These are phyloP conservation scores for Solanum chilense DNA, from an alignment of 257 asterid genomes.

Conservation along the genomic window DNA sequence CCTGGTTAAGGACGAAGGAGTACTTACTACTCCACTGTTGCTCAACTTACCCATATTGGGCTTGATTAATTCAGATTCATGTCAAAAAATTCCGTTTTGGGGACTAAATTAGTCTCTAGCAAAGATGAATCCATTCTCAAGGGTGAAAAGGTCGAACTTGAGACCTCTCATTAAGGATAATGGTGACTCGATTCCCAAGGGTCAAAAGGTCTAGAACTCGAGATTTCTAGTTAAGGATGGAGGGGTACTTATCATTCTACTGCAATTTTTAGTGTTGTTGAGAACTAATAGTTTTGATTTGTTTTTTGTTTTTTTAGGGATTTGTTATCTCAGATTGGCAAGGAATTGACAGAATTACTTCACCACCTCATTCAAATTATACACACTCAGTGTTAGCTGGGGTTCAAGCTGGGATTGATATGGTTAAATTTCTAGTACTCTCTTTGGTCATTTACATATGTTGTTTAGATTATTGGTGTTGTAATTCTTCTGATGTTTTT, in stretches of 20 bases:
- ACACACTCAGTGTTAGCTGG: constrained; percentile 17
- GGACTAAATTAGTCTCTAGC: background rate
- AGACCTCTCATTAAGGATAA: background rate
- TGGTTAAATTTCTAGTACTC: background rate
- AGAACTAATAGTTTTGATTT: background rate
- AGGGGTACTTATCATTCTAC: background rate
- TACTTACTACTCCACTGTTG: background rate
- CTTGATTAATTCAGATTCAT: rapidly evolving
- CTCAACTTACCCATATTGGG: background rate
- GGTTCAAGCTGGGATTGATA: constrained; percentile 39
- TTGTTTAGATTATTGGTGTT: too few relatives aligned
- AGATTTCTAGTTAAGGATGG: background rate
- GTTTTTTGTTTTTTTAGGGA: constrained; percentile 13
- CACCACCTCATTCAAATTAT: constrained; percentile 23
- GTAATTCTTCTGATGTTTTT: too few relatives aligned
- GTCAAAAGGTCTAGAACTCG: background rate
- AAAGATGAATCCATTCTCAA: background rate
- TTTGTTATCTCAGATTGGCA: constrained; percentile 40
- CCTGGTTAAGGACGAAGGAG: background rate
- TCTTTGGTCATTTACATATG: too few relatives aligned
- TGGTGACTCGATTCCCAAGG: background rate
- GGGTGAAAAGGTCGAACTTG: background rate
- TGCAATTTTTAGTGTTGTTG: background rate
- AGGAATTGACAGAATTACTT: constrained; percentile 28
- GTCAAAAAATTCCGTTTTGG: rapidly evolving